Evolutionary conservation across 257 asterid species (phyloP).

Genomic region (Craterostigma plantagineum): DNA sequence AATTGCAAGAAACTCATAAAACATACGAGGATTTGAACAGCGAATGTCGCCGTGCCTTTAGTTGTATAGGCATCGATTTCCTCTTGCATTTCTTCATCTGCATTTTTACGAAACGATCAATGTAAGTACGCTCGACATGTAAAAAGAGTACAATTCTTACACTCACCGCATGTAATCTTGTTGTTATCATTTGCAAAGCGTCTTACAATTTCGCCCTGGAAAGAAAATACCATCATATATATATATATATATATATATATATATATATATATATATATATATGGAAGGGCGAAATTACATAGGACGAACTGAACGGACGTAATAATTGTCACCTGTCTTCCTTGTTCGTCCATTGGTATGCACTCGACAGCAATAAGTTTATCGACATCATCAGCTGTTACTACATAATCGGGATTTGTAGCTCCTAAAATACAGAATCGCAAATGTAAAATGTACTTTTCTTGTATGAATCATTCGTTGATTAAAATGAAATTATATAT

Average conservation of each 20-base stretch:
- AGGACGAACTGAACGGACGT: not conserved
- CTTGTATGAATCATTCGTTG: not conserved
- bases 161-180: conserved; percentile 95
- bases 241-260: too few relatives aligned
- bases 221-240: conserved; percentile 15
- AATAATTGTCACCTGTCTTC: conserved; percentile 42
- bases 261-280: too few relatives aligned
- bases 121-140: too few relatives aligned
- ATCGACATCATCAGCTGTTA: conserved; percentile 96
- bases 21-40: conserved; percentile 62
- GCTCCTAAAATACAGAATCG: conserved; percentile 42
- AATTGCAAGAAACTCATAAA: not conserved
- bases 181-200: conserved; percentile 83
- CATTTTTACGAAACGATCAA: conserved; percentile 11
- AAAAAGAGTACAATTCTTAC: conserved; percentile 3
- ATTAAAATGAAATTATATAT: not conserved
- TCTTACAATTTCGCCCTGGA: conserved; percentile 89
- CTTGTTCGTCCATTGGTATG: conserved; percentile 97
- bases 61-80: conserved; percentile 61
- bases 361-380: conserved; percentile 91
- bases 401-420: conserved; percentile 89
- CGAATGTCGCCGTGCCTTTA: conserved; percentile 57
- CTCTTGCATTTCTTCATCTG: conserved; percentile 84
- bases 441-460: too few relatives aligned
- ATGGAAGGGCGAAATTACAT: not conserved